These are phyloP conservation scores for Serpula lacrymans DNA, from an alignment of 768 basidiomycete species.

Conservation along the genomic window DNA sequence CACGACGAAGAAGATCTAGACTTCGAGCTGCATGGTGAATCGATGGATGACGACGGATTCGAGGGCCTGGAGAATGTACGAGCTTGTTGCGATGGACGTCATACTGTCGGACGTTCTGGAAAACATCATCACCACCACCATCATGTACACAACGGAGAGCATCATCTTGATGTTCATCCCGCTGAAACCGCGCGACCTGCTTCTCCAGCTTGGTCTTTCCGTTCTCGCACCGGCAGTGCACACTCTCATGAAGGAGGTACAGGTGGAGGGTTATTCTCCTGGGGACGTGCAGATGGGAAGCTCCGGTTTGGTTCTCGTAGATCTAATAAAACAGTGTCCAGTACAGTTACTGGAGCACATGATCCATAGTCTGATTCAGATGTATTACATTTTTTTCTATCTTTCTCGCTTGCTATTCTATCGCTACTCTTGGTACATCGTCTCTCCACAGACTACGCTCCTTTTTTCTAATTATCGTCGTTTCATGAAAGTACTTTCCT, in stretches of 20 bases:
- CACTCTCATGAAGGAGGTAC: slow-evolving; percentile 65
- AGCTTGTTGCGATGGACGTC: slow-evolving; percentile 84
- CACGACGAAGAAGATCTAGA: slow-evolving; percentile 65
- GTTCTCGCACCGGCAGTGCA: slow-evolving; percentile 73
- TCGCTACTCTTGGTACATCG: no score
- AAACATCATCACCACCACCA: slow-evolving; percentile 59
- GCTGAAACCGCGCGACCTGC: slow-evolving; percentile 54
- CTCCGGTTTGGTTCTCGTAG: slow-evolving; percentile 74
- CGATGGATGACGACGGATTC: slow-evolving; percentile 71
- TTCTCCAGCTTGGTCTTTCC: slow-evolving; percentile 85
- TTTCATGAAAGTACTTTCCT: no score
- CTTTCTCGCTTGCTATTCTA: no score
- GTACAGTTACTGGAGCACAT: no score
- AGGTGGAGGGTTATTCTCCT: slow-evolving; percentile 65
- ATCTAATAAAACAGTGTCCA: slow-evolving; percentile 43
- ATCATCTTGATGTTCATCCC: slow-evolving; percentile 50
- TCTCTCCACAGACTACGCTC: no score
- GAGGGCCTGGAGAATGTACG: slow-evolving; percentile 96
- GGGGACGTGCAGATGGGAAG: slow-evolving; percentile 61
- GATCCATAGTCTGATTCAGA: no score
- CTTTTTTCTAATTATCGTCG: no score
- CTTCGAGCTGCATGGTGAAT: slow-evolving; percentile 79
- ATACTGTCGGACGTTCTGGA: slow-evolving; percentile 72
- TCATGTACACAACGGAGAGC: slow-evolving; percentile 46
- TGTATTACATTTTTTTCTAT: no score